Evolutionary conservation across 306 rosid species (phyloP), one percentile per base, ranked within the genome.

Genomic region (Vigna mungo): DNA sequence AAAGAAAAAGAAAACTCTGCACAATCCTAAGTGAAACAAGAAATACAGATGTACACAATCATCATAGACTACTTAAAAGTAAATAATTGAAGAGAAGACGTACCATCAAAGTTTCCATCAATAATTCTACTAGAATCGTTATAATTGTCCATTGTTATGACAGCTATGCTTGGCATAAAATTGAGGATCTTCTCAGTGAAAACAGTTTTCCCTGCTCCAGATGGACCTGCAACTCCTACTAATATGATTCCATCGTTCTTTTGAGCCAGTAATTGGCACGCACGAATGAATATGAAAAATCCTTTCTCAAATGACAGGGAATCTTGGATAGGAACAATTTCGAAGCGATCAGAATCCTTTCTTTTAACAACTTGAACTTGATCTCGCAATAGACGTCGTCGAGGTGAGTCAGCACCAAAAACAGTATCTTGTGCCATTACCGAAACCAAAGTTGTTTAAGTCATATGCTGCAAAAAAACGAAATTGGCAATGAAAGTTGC

Each of bases 161-260:
- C 97, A 68, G 97, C 97, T 63, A 96, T 76, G 88, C 99, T 96
- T 46, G 99, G 99, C 92, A 96, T 87, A 72, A 96, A 89, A 82
- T 69, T 91, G 75, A 87, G 89, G 68, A 96, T 88, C 84, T 96
- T 96, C 80, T 96, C 98, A 8, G 99, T 92, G 78, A 96, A 96
- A 70, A 92, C 96, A 78, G 96, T 92, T 85, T 96, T 96, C 83
- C 98, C 98, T 34, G 99, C 99, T 75, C 99, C 98, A 27, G 99
- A 96, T 55, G 99, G 98, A 64, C 98, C 99, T 21, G 99, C 99
- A 73, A 96, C 96, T 86, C 99, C 99, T 18, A 92, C 99, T 15
- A 96, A 80, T 52, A 88, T 77, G 82, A 92, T 70, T 82, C 99
- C 99, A 39, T 88, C 91, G 74, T 96, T 92, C 83, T 92, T 92